Conservation (phyloP, 2,329 filamentous ascomycete genomes). For the Trichoderma brevicompactum region DNA sequence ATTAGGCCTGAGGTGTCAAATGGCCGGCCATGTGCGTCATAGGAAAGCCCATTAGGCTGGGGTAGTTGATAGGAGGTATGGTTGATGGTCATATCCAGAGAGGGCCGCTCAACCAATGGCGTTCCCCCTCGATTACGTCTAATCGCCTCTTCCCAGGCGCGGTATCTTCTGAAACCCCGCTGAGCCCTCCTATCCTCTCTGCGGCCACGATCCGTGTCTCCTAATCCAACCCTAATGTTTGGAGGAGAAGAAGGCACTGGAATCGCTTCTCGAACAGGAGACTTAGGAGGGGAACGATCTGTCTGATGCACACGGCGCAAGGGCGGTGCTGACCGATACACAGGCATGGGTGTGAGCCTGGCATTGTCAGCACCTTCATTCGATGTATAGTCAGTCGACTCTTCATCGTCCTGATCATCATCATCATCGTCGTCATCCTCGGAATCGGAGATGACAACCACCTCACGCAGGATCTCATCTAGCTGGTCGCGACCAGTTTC, state of each 20-base stretch:
- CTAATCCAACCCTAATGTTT: neutral
- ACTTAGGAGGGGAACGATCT: constrained; percentile 20
- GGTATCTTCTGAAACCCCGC: constrained; percentile 53
- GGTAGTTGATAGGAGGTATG: constrained; percentile 23
- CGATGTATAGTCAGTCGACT: constrained; percentile 42
- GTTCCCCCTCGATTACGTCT: constrained; percentile 38
- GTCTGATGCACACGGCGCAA: constrained; percentile 6
- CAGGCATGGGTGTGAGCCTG: constrained; percentile 27
- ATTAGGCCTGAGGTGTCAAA: constrained; percentile 6
- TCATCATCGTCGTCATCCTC: constrained; percentile 52
- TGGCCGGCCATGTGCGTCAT: constrained; percentile 23
- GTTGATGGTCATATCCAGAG: constrained; percentile 14
- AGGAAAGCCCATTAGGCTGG: constrained; percentile 5
- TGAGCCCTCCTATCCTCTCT: constrained; percentile 44
- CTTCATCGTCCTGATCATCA: constrained; percentile 52
- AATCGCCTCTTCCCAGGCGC: constrained; percentile 49
- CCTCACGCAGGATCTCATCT: constrained; percentile 68
- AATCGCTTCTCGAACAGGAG: constrained; percentile 6
- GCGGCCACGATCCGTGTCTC: constrained; percentile 32
- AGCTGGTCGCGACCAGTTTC: constrained; percentile 70
- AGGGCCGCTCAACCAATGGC: neutral
- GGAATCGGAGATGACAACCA: constrained; percentile 67
- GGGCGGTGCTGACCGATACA: constrained; percentile 1
- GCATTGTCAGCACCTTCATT: constrained; percentile 34
- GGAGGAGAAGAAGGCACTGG: constrained; percentile 12